A percentile compares a stretch with the other conserved stretches of the same genome.
Evolutionary conservation across 2,329 filamentous ascomycete genomes (phyloP).

Genomic region (Monilinia polystroma): DNA sequence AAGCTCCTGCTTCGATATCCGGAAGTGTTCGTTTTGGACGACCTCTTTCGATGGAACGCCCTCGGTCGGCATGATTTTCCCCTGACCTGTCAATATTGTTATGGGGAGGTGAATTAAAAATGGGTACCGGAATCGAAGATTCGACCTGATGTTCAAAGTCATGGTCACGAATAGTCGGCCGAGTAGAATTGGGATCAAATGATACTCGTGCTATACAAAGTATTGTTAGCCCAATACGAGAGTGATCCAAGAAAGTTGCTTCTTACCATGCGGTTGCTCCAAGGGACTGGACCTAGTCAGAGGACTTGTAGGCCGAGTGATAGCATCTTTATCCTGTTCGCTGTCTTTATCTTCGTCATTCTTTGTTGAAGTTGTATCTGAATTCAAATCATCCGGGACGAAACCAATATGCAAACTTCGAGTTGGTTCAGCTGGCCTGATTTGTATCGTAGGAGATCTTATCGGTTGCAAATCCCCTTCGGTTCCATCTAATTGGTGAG

Average conservation of each 20-base stretch:
- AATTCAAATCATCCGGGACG: constrained; percentile 40
- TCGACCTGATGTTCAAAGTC: neutral
- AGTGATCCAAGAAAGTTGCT: neutral
- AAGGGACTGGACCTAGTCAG: neutral
- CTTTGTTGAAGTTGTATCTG: constrained; percentile 19
- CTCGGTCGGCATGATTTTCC: constrained; percentile 26
- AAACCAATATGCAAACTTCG: constrained; percentile 56
- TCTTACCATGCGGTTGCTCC: constrained; percentile 2
- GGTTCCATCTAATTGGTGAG: constrained; percentile 11
- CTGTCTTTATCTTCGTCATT: constrained; percentile 1
- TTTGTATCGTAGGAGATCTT: constrained; percentile 7
- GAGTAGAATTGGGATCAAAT: constrained; percentile 3
- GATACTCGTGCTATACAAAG: constrained; percentile 6
- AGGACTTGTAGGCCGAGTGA: constrained; percentile 18
- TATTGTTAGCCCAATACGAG: neutral
- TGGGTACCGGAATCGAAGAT: constrained; percentile 36
- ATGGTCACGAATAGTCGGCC: constrained; percentile 6
- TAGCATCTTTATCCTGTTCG: neutral
- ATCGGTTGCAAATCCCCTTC: neutral
- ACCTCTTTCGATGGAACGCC: constrained; percentile 5
- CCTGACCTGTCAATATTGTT: constrained; percentile 30
- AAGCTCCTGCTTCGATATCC: neutral
- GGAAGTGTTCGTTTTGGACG: neutral
- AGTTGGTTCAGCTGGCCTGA: constrained; percentile 11
- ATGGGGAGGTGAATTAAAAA: constrained; percentile 44